Conservation (phyloP, 208 protist genomes). For the Wallacemonas sp. region DNA sequence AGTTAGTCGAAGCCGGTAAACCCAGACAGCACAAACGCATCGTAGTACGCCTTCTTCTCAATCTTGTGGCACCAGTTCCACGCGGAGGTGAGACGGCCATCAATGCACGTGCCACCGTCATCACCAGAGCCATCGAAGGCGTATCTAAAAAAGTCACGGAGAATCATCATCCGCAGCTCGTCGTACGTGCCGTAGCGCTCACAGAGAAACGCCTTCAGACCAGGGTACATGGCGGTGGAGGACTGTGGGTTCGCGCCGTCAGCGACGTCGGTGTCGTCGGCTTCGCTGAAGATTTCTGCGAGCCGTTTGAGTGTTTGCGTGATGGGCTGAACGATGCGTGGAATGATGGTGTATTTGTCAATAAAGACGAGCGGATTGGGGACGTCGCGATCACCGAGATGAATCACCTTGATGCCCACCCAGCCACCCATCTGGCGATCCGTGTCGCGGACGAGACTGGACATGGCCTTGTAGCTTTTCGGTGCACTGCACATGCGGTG, state of each 20-base stretch:
- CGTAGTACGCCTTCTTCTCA: slow-evolving; percentile 96
- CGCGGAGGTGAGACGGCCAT: slow-evolving; percentile 96
- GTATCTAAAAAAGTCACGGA: slow-evolving; percentile 96
- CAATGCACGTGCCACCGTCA: slow-evolving; percentile 95
- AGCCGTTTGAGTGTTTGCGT: slow-evolving; percentile 77
- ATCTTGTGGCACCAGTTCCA: slow-evolving; percentile 98
- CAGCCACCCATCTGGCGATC: slow-evolving; percentile 88
- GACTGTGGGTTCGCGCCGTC: no score
- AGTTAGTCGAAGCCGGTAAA: slow-evolving; percentile 96
- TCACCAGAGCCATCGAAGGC: slow-evolving; percentile 94
- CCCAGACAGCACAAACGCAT: slow-evolving; percentile 95
- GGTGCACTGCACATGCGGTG: slow-evolving; percentile 94
- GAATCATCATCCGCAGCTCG: slow-evolving; percentile 76
- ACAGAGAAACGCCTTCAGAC: slow-evolving; percentile 71
- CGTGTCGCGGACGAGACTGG: slow-evolving; percentile 66
- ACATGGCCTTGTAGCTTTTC: slow-evolving; percentile 84
- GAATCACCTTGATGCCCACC: slow-evolving; percentile 97
- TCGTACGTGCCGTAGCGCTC: slow-evolving; percentile 76
- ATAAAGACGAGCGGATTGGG: slow-evolving; percentile 98
- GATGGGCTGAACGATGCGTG: slow-evolving; percentile 94
- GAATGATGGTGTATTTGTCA: slow-evolving; percentile 98
- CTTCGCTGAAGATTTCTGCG: slow-evolving; percentile 61
- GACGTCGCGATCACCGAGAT: slow-evolving; percentile 97
- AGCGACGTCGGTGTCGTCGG: slow-evolving; percentile 14
- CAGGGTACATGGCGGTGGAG: slow-evolving; percentile 55